A percentile compares a stretch with the other conserved stretches of the same genome.
Evolutionary conservation across 805 yeast species (phyloP).

Genomic region (Cyberlindnera sargentensis): DNA sequence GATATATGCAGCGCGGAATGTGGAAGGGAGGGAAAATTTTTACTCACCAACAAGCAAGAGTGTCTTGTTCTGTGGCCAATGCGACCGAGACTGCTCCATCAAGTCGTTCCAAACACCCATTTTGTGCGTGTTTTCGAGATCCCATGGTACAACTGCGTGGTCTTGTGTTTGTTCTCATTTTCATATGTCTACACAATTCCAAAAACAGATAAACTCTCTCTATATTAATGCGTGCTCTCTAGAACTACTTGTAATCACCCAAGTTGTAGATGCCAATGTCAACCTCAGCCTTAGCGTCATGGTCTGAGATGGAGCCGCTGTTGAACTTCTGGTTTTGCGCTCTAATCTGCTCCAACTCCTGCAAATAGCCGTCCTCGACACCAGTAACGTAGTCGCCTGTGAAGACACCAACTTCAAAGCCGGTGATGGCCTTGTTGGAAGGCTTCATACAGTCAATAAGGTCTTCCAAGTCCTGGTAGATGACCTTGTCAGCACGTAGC

Average conservation of each 20-base stretch:
- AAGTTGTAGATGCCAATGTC: constrained; percentile 57
- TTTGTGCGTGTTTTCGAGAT: neutral
- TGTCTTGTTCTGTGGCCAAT: neutral
- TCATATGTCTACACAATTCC: too few relatives aligned
- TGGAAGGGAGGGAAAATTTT: too few relatives aligned
- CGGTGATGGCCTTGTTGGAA: constrained; percentile 34
- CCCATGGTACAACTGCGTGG: too few relatives aligned
- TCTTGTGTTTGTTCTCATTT: too few relatives aligned
- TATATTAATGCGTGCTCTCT: too few relatives aligned
- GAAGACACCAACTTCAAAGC: constrained; percentile 94
- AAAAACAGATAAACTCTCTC: too few relatives aligned
- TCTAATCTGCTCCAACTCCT: constrained; percentile 75
- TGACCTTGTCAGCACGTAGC: constrained; percentile 86
- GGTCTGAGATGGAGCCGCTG: constrained; percentile 36
- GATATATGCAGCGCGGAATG: too few relatives aligned
- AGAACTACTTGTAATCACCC: constrained; percentile 38
- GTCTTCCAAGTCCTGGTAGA: constrained; percentile 82
- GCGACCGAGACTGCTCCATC: constrained; percentile 4
- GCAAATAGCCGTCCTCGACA: constrained; percentile 72
- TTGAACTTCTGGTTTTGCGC: constrained; percentile 62
- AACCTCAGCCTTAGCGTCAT: constrained; percentile 72
- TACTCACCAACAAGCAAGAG: neutral
- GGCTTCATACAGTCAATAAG: constrained; percentile 71
- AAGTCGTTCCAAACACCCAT: constrained; percentile 16
- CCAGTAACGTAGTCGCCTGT: constrained; percentile 96